phyloP scores from a whole-genome alignment of 2,329 filamentous ascomycete species.

The Aureobasidium sp. region DNA sequence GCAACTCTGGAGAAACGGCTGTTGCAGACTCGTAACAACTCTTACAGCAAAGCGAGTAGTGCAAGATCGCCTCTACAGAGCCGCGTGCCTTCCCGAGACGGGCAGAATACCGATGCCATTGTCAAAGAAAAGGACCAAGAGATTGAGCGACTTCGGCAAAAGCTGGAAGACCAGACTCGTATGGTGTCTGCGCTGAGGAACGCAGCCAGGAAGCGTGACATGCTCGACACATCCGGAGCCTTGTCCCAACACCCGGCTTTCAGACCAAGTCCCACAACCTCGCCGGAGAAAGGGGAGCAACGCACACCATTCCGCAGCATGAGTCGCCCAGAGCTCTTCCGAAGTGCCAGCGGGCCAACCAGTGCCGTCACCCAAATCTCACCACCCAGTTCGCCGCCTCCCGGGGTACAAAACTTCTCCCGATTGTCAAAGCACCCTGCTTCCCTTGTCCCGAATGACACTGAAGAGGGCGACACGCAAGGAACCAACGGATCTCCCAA shows the following conservation, averaged over 20 bases:
- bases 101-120: slow-evolving; percentile 36
- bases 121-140: slow-evolving; percentile 87
- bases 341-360: slow-evolving; percentile 23
- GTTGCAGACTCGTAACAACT: slow-evolving; percentile 81
- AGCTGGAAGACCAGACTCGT: slow-evolving; percentile 87
- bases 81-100: slow-evolving; percentile 4
- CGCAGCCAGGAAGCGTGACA: slow-evolving; percentile 77
- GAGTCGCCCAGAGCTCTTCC: slow-evolving; percentile 28
- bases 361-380: slow-evolving; percentile 2
- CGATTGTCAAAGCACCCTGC: slow-evolving; percentile 15
- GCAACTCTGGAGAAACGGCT: slow-evolving; percentile 86
- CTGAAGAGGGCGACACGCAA: background rate
- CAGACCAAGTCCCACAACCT: background rate
- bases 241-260: slow-evolving; percentile 10
- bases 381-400: slow-evolving; percentile 1
- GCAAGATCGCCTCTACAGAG: slow-evolving; percentile 50
- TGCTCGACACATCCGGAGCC: slow-evolving; percentile 29
- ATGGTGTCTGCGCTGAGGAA: slow-evolving; percentile 85
- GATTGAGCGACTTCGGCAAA: slow-evolving; percentile 81
- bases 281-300: background rate
- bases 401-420: slow-evolving; percentile 17
- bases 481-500: slow-evolving; percentile 24
- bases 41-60: slow-evolving; percentile 78
- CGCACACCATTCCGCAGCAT: slow-evolving; percentile 19
- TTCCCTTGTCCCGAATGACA: background rate